Percentiles rank a stretch among this genome's conserved stretches.
These are phyloP conservation scores for Fusarium brevicatenulatum DNA, from an alignment of 2,329 filamentous ascomycete genomes.

Conservation along the genomic window DNA sequence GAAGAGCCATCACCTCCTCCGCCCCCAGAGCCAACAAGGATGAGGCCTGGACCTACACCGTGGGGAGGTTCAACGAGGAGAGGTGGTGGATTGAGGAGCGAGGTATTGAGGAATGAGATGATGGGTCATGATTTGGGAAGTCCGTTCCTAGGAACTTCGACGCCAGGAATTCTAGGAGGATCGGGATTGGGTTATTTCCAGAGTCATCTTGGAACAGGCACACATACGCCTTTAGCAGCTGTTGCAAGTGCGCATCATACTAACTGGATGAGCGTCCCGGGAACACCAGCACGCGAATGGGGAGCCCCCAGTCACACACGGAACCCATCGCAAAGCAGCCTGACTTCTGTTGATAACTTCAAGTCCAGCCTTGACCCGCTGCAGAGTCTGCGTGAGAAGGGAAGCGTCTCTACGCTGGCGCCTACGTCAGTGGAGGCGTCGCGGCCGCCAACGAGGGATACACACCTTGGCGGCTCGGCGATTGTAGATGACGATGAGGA, in stretches of 20 bases:
- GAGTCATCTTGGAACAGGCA: slow-evolving; percentile 78
- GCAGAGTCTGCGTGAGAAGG: slow-evolving; percentile 64
- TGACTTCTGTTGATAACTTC: slow-evolving; percentile 57
- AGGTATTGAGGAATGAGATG: slow-evolving; percentile 49
- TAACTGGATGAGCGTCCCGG: slow-evolving; percentile 49
- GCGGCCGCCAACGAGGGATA: slow-evolving; percentile 67
- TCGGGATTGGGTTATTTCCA: slow-evolving; percentile 87
- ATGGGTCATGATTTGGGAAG: slow-evolving; percentile 58
- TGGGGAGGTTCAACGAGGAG: slow-evolving; percentile 34
- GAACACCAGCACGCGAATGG: slow-evolving; percentile 26
- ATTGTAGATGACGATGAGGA: slow-evolving; percentile 52
- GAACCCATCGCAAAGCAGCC: slow-evolving; percentile 59
- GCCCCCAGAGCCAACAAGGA: slow-evolving; percentile 30
- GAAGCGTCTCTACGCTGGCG: slow-evolving; percentile 70
- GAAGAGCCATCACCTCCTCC: slow-evolving; percentile 39
- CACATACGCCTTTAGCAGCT: slow-evolving; percentile 81
- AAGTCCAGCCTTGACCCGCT: slow-evolving; percentile 52
- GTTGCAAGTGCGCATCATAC: slow-evolving; percentile 72
- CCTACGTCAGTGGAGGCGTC: slow-evolving; percentile 64
- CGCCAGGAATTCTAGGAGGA: slow-evolving; percentile 73
- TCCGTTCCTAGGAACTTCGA: slow-evolving; percentile 69
- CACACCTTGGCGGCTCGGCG: slow-evolving; percentile 50
- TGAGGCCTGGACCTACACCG: slow-evolving; percentile 33
- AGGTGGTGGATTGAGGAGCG: slow-evolving; percentile 44
- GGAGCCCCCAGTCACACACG: slow-evolving; percentile 50